These are phyloP conservation scores for Calonectria leucothoes DNA, from an alignment of 2,329 filamentous ascomycete genomes.

Conservation along the genomic window DNA sequence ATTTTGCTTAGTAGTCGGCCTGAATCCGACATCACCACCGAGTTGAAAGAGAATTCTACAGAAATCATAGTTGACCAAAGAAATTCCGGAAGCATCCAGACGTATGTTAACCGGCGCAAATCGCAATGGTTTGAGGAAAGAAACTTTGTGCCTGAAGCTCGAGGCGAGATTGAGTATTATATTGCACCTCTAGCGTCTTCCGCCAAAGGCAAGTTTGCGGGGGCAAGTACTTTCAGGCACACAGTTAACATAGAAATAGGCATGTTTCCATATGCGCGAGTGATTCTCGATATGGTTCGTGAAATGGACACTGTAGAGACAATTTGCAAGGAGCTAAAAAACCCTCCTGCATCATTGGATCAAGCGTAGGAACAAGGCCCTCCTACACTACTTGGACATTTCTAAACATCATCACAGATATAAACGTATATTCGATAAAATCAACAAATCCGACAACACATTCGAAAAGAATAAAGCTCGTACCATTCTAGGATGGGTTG, in stretches of 20 bases:
- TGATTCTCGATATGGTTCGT: not conserved
- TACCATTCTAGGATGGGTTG: slow-evolving; percentile 17
- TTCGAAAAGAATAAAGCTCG: not conserved
- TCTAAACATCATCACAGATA: not conserved
- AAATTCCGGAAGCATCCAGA: slow-evolving; percentile 17
- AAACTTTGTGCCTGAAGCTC: not conserved
- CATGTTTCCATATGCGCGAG: not conserved
- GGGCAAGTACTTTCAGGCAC: not conserved
- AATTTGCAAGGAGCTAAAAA: slow-evolving; percentile 13
- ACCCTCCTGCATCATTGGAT: slow-evolving; percentile 9
- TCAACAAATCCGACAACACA: not conserved
- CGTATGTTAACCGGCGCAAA: not conserved
- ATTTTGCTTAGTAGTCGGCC: slow-evolving; percentile 18
- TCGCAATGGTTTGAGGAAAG: not conserved
- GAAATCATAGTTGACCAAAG: slow-evolving; percentile 7
- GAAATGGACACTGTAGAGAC: not conserved
- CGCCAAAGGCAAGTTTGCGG: not conserved
- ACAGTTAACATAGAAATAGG: not conserved
- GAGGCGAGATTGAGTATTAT: not conserved
- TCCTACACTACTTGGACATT: not conserved
- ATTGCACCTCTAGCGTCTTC: not conserved
- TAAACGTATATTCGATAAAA: not conserved
- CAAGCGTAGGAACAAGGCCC: slow-evolving; percentile 37
- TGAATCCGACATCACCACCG: slow-evolving; percentile 6
- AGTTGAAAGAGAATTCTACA: not conserved